Evolutionary conservation across 768 basidiomycete genomes (phyloP), one percentile per base, ranked within the genome.

Genomic region (Botryobasidium botryosum): DNA sequence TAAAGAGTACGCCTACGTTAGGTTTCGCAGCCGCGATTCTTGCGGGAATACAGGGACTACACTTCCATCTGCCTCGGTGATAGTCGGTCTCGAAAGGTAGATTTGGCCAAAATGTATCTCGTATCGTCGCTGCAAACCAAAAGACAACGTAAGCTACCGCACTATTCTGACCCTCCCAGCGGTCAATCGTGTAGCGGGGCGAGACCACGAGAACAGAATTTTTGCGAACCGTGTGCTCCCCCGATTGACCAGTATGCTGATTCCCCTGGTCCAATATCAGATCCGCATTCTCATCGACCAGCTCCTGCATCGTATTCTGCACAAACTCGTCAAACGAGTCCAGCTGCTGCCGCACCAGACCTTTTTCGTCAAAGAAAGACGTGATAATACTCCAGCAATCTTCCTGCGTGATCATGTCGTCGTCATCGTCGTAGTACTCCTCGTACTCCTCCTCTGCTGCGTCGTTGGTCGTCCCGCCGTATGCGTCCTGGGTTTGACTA

Each of bases 251-350:
- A 6, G 90, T 83, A 59, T 94, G 88, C 62, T 99, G 94, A 60
- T 86, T 81, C 42, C 82, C 82, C 63, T 97, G 94, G 64, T 97
- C 92, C 39, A 99, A 68, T 52, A 92, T 90, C 56, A 99, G 75
- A 55, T 87, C 86, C n/a, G 79, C 65, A 52, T 86, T 86, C 64
- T 99, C 94, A 59, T 96, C 94, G 18, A 99, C 91, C 21, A 99
- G 71, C 60, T 97, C 94, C 63, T 97, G 92, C 90, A 99, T 94
- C 12, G 90, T 96, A 55, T 96, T 96, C 59, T 96, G 88, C 27
- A 99, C 86, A 56, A 97, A 99, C 64, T 97, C 92, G 59, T 99
- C 90, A 62, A 92, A 99, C 8, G 86, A 91, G 65, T 92, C 90
- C 44, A 97, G 75, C 60, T 99, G 94, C 59, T 99, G 94, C 39